Evolutionary conservation across 108 stramenopile species (phyloP).

Genomic region (Aurantiochytrium sp.): DNA sequence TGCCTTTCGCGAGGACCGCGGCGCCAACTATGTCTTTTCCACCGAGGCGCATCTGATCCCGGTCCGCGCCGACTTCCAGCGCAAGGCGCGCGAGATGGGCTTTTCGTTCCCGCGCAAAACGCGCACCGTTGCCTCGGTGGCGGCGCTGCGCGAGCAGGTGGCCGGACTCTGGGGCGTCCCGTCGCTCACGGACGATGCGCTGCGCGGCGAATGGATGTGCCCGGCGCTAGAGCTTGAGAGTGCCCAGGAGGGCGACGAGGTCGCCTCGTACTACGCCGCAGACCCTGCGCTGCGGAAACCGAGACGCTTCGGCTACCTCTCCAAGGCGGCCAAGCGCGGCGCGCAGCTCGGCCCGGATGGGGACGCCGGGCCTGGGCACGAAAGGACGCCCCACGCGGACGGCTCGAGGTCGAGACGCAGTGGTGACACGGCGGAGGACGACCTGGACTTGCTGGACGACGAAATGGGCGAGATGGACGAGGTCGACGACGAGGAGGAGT

Average conservation of each 20-base stretch:
- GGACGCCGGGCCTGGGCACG: too few relatives aligned
- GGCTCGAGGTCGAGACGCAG: too few relatives aligned
- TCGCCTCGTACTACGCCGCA: not conserved
- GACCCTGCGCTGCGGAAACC: not conserved
- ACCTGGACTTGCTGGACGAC: too few relatives aligned
- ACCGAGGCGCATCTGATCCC: constrained; percentile 46
- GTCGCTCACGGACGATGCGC: not conserved
- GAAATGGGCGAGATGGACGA: too few relatives aligned
- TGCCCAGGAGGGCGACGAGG: not conserved
- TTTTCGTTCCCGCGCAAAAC: not conserved
- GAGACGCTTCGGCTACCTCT: not conserved
- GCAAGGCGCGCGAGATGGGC: not conserved
- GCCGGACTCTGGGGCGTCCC: not conserved
- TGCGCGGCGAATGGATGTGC: not conserved
- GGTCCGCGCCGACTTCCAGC: constrained; percentile 26
- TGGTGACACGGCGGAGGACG: too few relatives aligned
- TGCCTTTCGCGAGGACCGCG: not conserved
- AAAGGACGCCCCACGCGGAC: too few relatives aligned
- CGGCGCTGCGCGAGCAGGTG: not conserved
- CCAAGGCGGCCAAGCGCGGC: not conserved
- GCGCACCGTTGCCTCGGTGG: not conserved
- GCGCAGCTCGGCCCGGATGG: too few relatives aligned
- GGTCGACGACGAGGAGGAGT: not conserved
- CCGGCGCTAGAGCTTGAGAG: not conserved
- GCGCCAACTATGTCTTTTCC: constrained; percentile 30